A percentile compares a stretch with the other conserved stretches of the same genome.
These are phyloP conservation scores for Hyparrhenia diplandra DNA, from an alignment of 176 grass and related monocot genomes.

Conservation along the genomic window DNA sequence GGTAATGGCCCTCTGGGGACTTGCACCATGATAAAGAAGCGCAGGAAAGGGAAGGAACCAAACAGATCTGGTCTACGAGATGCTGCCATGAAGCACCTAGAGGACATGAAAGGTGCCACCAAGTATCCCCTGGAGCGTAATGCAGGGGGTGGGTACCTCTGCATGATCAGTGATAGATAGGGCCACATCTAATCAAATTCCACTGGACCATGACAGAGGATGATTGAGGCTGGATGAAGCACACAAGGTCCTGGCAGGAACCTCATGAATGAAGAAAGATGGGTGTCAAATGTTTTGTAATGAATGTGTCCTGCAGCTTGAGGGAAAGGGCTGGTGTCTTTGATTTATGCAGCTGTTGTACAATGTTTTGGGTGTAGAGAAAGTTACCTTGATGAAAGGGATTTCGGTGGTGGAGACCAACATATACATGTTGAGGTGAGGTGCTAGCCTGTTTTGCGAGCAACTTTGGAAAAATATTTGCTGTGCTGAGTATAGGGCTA, in stretches of 20 bases:
- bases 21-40: constrained; percentile 70
- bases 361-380: not conserved
- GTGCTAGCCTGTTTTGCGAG: not conserved
- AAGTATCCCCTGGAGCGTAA: constrained; percentile 74
- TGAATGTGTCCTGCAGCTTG: not conserved
- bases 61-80: constrained; percentile 47
- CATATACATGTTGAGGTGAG: not conserved
- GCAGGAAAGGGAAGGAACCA: constrained; percentile 42
- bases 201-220: no score
- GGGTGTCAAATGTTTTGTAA: not conserved
- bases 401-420: not conserved
- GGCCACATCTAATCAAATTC: not conserved
- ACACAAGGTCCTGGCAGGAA: no score
- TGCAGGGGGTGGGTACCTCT: constrained; percentile 58
- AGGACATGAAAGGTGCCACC: constrained; percentile 50
- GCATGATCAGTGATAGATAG: constrained; percentile 45
- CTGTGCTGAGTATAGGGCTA: no score
- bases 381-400: not conserved
- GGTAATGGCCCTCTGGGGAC: constrained; percentile 33
- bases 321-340: not conserved
- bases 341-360: not conserved
- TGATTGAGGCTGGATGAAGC: no score
- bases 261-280: no score
- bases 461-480: no score
- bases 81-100: constrained; percentile 55